Percentiles rank a stretch among this genome's conserved stretches.
Evolutionary conservation across 208 protist genomes (phyloP).

Genomic region (Leptomonas pyrrhocoris): DNA sequence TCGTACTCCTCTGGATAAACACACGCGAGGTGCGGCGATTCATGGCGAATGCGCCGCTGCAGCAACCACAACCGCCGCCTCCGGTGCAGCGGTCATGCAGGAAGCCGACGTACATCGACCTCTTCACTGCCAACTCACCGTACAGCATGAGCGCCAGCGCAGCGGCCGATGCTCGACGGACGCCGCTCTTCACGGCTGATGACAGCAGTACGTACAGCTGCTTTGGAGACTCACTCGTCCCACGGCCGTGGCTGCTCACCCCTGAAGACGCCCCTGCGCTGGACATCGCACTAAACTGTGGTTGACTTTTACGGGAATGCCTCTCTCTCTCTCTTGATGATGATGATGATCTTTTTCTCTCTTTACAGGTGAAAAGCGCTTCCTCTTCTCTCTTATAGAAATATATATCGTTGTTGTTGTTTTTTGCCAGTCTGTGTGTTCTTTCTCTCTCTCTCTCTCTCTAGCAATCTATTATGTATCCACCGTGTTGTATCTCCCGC

Average conservation of each 20-base stretch:
- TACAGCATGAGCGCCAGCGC: no score
- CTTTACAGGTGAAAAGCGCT: no score
- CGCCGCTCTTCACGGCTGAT: background rate
- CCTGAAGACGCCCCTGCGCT: background rate
- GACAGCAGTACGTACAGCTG: constrained; percentile 8
- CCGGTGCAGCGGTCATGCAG: background rate
- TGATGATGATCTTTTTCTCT: background rate
- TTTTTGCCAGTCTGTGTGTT: no score
- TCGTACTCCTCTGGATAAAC: background rate
- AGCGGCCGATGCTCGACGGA: no score
- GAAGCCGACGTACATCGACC: constrained; percentile 6
- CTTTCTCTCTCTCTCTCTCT: no score
- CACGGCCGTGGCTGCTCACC: background rate
- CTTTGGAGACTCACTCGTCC: constrained; percentile 10
- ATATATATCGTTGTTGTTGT: no score
- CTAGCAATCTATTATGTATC: no score
- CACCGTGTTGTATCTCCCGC: no score
- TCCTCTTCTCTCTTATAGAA: no score
- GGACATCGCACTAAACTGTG: background rate
- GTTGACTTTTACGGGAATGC: background rate
- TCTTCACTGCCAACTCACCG: background rate
- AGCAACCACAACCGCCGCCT: background rate
- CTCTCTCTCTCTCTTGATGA: background rate
- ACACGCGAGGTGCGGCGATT: background rate
- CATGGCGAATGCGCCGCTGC: background rate